These are phyloP conservation scores for Canavalia gladiata DNA, from an alignment of 306 rosid species.

Conservation along the genomic window DNA sequence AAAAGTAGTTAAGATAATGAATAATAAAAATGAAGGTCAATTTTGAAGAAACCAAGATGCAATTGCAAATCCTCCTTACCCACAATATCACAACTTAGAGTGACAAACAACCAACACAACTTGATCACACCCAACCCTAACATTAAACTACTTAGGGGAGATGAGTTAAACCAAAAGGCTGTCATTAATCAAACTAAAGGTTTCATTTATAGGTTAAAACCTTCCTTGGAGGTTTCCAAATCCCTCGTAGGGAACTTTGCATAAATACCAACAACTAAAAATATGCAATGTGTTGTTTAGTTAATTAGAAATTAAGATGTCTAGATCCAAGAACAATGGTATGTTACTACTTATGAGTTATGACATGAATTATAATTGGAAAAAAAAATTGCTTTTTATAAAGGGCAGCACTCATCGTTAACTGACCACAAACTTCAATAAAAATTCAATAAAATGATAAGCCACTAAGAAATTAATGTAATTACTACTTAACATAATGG, in stretches of 20 bases:
- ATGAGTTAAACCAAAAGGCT: not conserved
- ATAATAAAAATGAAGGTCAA: not conserved
- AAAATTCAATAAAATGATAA: not conserved
- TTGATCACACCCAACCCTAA: not conserved
- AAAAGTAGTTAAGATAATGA: not conserved
- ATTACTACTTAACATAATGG: constrained; percentile 2
- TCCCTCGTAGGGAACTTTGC: not conserved
- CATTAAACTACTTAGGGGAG: not conserved
- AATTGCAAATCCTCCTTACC: not conserved
- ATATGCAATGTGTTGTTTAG: not conserved
- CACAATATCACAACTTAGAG: not conserved
- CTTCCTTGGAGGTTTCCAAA: not conserved
- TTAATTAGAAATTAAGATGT: constrained; percentile 7
- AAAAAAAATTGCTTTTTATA: too few relatives aligned
- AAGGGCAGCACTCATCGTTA: not conserved
- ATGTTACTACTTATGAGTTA: not conserved
- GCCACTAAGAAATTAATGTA: not conserved
- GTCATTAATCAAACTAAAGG: not conserved
- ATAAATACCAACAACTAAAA: not conserved
- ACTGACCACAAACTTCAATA: not conserved
- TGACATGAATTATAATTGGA: too few relatives aligned
- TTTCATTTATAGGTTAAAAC: not conserved
- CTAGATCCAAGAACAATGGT: not conserved
- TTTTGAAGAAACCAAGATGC: not conserved
- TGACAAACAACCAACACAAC: not conserved